Base-by-base conservation (phyloP, 2,329 filamentous ascomycete species). In the Cladosporium sp. region DNA sequence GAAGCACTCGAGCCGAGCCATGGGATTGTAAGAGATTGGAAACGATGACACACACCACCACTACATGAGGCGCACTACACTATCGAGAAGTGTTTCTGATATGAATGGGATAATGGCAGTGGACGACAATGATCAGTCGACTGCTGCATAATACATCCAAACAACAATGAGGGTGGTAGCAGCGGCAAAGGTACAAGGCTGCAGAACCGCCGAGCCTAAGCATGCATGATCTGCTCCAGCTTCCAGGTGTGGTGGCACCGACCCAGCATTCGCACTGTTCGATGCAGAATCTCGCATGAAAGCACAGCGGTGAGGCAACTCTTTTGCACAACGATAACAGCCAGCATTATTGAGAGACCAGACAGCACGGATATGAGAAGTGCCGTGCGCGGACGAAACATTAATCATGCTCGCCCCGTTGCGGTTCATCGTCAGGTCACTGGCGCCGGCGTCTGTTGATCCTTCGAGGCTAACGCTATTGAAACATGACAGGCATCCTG, bases 251-350 rank as follows among this genome's bases (percentile, higher is more conserved):
- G 51, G 61, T 64, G 51, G 61, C 30, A 64, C 61, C 32, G 51
- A 64, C 51, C 57, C 61, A 57, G 49, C 38, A 47, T 64, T 44
- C 55, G 61, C 15, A 18, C 26, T 47, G 12, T 24, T 26, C 51
- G 49, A 44, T 64, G 61, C 61, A 52, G 36, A 34, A 54, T 64
- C 61, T 64, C 28, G 61, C 61, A 64, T 64, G 61, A 64, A 47
- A 24, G 61, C 61, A 57, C 61, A 57, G 61, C 61, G 61, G 51
- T 64, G 61, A 64, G 61, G 61, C 61, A 64, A 64, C 51, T 44
- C 47, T 64, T 58, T 34, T 58, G 55, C 15, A 34, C 55, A 14
- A 55, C 52, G 28, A 41, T 2, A 34, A 38, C 32, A 36, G 34
- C 21, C 54, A 38, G 49, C 21, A 3, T 28, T 26, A 3, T 28